phyloP scores from a whole-genome alignment of 2,329 filamentous ascomycete species.

The Aspergillus bombycis region DNA sequence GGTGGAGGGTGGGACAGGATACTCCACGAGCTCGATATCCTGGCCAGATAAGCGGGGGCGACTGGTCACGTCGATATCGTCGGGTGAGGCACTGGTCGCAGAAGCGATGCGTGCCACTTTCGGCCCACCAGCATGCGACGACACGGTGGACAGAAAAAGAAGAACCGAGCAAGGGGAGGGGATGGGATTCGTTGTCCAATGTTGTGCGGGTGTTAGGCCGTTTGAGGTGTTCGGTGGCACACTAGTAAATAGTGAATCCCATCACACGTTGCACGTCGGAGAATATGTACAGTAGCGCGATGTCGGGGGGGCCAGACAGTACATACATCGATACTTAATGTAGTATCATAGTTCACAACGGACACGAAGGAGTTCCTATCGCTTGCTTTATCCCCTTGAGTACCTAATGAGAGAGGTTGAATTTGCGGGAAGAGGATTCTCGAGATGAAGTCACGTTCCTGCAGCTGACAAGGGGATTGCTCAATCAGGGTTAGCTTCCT shows the following conservation, averaged over 20 bases:
- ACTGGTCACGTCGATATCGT: constrained; percentile 16
- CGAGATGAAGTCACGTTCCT: constrained; percentile 2
- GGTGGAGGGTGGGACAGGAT: constrained; percentile 17
- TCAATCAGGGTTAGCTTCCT: constrained; percentile 3
- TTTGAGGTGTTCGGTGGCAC: constrained; percentile 1
- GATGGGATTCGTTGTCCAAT: neutral
- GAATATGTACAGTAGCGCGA: neutral
- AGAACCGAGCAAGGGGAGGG: constrained; percentile 8
- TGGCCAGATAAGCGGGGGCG: constrained; percentile 26
- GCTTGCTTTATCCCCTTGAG: no score
- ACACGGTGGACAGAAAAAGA: constrained; percentile 23
- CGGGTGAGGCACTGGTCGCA: constrained; percentile 28
- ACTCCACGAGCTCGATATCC: constrained; percentile 39
- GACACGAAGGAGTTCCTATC: neutral
- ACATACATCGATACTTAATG: neutral
- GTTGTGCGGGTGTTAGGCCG: constrained; percentile 1
- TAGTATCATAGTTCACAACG: neutral
- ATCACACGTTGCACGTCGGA: constrained; percentile 5
- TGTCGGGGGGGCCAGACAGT: neutral
- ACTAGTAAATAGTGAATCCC: neutral
- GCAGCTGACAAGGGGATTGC: constrained; percentile 1
- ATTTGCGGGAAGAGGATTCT: neutral
- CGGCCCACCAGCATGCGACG: constrained; percentile 30
- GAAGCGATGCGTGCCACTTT: constrained; percentile 31
- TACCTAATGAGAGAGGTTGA: neutral